Percentiles rank a stretch among this genome's conserved stretches.
Evolutionary conservation across 192 early-diverging fungal species (phyloP).

Genomic region (Backusella morwellensis): DNA sequence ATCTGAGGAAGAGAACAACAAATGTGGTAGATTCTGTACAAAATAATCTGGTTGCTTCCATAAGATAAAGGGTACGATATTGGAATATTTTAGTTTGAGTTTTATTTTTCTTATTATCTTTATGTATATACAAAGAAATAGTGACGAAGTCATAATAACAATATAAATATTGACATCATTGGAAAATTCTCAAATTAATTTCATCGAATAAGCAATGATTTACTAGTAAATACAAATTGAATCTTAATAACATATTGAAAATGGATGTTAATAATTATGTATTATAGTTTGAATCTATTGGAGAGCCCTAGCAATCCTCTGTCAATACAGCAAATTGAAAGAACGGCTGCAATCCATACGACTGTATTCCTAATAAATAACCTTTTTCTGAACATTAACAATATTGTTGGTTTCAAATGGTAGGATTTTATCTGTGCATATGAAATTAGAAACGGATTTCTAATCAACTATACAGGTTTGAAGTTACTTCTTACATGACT

Average conservation of each 20-base stretch:
- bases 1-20: too few relatives aligned
- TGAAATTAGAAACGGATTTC: background rate
- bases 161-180: background rate
- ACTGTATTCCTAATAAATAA: background rate
- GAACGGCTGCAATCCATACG: background rate
- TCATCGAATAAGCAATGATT: background rate
- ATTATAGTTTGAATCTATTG: conserved; percentile 7
- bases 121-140: too few relatives aligned
- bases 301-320: background rate
- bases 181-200: background rate
- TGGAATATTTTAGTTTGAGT: too few relatives aligned
- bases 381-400: background rate
- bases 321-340: background rate
- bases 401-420: conserved; percentile 7
- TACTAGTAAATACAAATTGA: conserved; percentile 4
- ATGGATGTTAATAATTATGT: background rate
- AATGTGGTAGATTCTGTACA: too few relatives aligned
- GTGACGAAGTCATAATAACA: too few relatives aligned
- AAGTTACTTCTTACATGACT: background rate
- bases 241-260: background rate
- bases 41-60: too few relatives aligned
- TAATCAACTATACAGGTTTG: background rate
- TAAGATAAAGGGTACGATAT: too few relatives aligned
- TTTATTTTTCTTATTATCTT: too few relatives aligned
- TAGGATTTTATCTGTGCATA: background rate